Evolutionary conservation across 768 basidiomycete genomes (phyloP).

Genomic region (Suillus alpinus): DNA sequence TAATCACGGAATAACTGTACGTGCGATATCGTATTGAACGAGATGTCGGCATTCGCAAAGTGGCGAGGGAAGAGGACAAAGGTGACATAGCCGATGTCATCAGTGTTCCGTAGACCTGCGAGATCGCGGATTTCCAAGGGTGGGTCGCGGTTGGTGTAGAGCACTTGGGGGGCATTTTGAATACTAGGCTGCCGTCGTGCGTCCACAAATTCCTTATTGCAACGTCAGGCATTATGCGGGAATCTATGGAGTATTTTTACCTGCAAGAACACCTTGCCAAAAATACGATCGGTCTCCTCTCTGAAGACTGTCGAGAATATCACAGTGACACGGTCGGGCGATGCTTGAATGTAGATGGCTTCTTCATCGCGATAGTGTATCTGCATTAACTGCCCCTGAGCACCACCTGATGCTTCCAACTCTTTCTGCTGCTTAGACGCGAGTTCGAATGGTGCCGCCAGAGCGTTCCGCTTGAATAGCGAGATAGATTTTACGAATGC

Average conservation of each 20-base stretch:
- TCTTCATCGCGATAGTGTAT: conserved; percentile 96
- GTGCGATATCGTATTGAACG: conserved; percentile 83
- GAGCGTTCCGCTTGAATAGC: conserved; percentile 86
- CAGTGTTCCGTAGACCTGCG: conserved; percentile 73
- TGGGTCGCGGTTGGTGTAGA: conserved; percentile 92
- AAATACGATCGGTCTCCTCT: conserved; percentile 96
- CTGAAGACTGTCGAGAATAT: conserved; percentile 96
- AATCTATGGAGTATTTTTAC: conserved; percentile 37
- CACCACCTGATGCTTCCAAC: conserved; percentile 68
- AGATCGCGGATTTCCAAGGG: conserved; percentile 94
- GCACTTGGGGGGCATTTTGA: conserved; percentile 95
- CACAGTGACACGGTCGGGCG: conserved; percentile 93
- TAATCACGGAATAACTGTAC: conserved; percentile 98
- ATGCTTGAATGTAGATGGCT: conserved; percentile 92
- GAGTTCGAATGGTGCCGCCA: conserved; percentile 91
- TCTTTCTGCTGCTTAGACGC: conserved; percentile 83
- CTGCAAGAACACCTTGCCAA: conserved; percentile 98
- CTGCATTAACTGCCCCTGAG: conserved; percentile 83
- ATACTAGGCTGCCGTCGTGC: conserved; percentile 90
- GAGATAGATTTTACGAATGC: conserved; percentile 79
- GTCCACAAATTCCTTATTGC: conserved; percentile 91
- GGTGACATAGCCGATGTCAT: conserved; percentile 94
- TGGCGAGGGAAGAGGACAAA: conserved; percentile 98
- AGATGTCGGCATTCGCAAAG: conserved; percentile 68
- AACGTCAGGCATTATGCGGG: conserved; percentile 5